phyloP scores from a whole-genome alignment of 495 filamentous ascomycete genomes.

The Hypoxylon cercidicola region DNA sequence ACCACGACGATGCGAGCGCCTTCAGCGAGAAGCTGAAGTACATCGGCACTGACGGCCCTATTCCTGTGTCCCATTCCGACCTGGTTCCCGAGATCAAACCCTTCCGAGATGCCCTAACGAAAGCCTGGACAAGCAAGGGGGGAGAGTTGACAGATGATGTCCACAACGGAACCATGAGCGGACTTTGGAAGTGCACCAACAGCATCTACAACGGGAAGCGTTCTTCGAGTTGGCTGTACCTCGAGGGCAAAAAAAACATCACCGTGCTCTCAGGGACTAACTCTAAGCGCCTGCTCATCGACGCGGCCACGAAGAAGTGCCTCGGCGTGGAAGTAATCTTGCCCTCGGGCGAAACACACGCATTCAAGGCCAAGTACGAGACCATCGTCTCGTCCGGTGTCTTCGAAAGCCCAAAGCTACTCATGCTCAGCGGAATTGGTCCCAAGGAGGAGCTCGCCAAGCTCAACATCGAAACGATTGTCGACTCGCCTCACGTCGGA shows the following conservation, averaged over 20 bases:
- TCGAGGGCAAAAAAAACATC: constrained; percentile 66
- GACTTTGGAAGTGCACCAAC: constrained; percentile 65
- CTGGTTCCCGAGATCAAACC: constrained; percentile 62
- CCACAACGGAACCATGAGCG: constrained; percentile 65
- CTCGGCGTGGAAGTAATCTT: constrained; percentile 51
- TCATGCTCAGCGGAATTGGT: constrained; percentile 72
- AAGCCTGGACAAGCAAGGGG: constrained; percentile 68
- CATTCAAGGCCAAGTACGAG: constrained; percentile 60
- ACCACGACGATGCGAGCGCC: constrained; percentile 62
- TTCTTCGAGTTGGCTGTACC: constrained; percentile 61
- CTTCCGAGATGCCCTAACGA: constrained; percentile 65
- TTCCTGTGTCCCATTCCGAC: constrained; percentile 67
- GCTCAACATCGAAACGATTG: constrained; percentile 60
- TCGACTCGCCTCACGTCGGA: constrained; percentile 65
- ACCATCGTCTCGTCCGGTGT: constrained; percentile 68
- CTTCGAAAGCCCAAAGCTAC: constrained; percentile 67
- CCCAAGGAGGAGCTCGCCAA: constrained; percentile 58
- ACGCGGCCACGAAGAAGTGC: constrained; percentile 50
- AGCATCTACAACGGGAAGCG: constrained; percentile 69
- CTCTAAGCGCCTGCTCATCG: constrained; percentile 65
- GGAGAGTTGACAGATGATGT: constrained; percentile 63
- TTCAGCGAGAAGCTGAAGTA: constrained; percentile 55
- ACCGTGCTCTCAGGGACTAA: constrained; percentile 59
- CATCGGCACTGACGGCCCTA: constrained; percentile 61
- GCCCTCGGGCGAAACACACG: constrained; percentile 50